These are phyloP conservation scores for Torulaspora franciscae DNA, from an alignment of 805 yeast species.

Conservation along the genomic window DNA sequence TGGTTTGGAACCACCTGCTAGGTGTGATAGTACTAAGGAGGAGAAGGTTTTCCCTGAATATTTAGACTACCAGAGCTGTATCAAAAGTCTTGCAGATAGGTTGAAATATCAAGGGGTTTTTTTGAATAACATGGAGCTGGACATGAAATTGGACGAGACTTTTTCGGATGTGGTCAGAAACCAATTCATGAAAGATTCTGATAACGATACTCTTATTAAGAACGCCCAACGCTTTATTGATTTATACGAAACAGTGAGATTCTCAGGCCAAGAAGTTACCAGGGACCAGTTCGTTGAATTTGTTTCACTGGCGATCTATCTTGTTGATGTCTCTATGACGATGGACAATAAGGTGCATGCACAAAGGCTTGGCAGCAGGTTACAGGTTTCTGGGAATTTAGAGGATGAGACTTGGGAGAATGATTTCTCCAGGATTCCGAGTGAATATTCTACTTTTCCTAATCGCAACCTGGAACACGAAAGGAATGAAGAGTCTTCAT, in stretches of 20 bases:
- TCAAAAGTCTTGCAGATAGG: slow-evolving; percentile 56
- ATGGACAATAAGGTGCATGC: slow-evolving; percentile 13
- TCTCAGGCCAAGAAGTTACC: slow-evolving; percentile 55
- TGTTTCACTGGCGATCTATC: slow-evolving; percentile 42
- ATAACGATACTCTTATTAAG: slow-evolving; percentile 8
- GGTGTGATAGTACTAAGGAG: slow-evolving; percentile 33
- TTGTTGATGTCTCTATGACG: slow-evolving; percentile 28
- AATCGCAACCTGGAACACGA: slow-evolving; percentile 2
- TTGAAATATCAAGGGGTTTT: slow-evolving; percentile 46
- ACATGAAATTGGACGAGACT: slow-evolving; percentile 26
- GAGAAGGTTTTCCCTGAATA: slow-evolving; percentile 38
- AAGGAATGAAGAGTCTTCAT: slow-evolving; percentile 13
- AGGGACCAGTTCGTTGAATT: slow-evolving; percentile 57
- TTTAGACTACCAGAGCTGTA: slow-evolving; percentile 47
- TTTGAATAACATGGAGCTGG: slow-evolving; percentile 34
- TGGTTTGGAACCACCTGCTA: slow-evolving; percentile 45
- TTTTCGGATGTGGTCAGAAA: slow-evolving; percentile 23
- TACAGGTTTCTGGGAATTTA: slow-evolving; percentile 13
- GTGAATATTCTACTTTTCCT: slow-evolving; percentile 7
- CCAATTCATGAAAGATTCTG: slow-evolving; percentile 20
- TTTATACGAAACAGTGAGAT: slow-evolving; percentile 63
- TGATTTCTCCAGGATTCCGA: slow-evolving; percentile 8
- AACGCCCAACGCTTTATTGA: slow-evolving; percentile 39
- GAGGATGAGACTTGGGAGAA: slow-evolving; percentile 15
- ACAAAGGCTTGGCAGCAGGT: slow-evolving; percentile 6